Evolutionary conservation across 2,329 filamentous ascomycete species (phyloP), one percentile per base, ranked within the genome.

Genomic region (Cladosporium velox): DNA sequence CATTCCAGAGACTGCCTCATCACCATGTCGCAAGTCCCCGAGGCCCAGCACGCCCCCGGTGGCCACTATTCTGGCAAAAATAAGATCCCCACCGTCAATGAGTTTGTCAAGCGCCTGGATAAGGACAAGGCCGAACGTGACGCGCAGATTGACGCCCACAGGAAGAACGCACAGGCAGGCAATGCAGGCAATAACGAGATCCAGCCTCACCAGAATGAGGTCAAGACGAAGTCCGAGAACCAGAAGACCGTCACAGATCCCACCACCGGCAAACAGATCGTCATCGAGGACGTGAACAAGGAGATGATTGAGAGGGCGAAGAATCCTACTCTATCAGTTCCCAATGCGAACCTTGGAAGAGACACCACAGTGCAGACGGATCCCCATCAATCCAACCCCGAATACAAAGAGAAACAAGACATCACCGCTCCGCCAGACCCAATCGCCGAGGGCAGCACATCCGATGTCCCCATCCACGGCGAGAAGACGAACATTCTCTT

Each of bases 401-500:
- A 96, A 69, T 97, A 98, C 78, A 91, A 90, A 69, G 76, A 90
- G 66, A 91, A 88, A 11, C 94, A 97, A 79, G 94, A 98, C 78
- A 84, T 96, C 66, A 96, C 92, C 0, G 91, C 94, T 0, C 94
- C 94, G 2, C 94, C 94, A 1, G 93, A 96, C 70, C 94, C 94
- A 0, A 83, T 97, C 24, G 88, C 89, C 18, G 85, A 89, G 66
- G 92, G 92, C 28, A 88, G 90, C 38, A 98, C 94, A 0, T 93
- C 92, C 30, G 95, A 98, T 78, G 93, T 98, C 1, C 95, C 95
- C 3, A 96, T 98, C 66, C 91, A 93, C 75, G 94, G 93, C 73
- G 94, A 98, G 76, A 97, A 95, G 85, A 98, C 95, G 3, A 97
- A 97, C 69, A 89, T 98, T 21, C 85, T 97, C 34, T 98, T 98